A percentile compares a stretch with the other conserved stretches of the same genome.
These are phyloP conservation scores for Euryodendron excelsum DNA, from an alignment of 148 eudicot species.

Conservation along the genomic window DNA sequence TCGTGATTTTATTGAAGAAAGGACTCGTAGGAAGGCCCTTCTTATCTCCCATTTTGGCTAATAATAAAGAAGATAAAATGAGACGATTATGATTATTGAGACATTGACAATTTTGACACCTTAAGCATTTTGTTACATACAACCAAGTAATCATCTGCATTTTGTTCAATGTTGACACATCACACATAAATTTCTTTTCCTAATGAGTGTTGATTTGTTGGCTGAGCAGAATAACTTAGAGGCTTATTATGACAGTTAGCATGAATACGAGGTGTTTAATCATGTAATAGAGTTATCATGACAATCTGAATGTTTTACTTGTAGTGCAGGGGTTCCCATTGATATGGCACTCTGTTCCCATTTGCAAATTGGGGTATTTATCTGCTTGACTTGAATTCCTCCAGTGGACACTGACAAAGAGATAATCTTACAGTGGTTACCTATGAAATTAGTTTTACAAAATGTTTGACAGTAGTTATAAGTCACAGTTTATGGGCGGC, in stretches of 20 bases:
- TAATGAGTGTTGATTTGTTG: neutral
- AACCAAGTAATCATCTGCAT: neutral
- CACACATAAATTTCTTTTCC: neutral
- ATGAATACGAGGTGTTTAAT: neutral
- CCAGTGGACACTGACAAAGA: neutral
- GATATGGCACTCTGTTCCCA: neutral
- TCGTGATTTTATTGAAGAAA: too few species aligned
- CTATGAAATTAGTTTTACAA: neutral
- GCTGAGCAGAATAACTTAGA: neutral
- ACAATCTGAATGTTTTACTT: neutral
- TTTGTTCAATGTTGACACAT: neutral
- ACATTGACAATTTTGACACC: too few species aligned
- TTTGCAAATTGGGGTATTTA: neutral
- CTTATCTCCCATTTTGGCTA: too few species aligned
- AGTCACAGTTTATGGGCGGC: slow-evolving; percentile 34
- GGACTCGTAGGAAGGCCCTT: too few species aligned
- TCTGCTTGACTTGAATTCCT: neutral
- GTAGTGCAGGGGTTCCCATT: slow-evolving; percentile 4
- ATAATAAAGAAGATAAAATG: too few species aligned
- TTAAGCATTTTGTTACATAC: neutral
- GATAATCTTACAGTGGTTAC: neutral
- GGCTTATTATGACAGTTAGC: neutral
- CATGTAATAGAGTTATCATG: neutral
- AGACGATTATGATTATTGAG: too few species aligned
- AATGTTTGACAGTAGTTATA: slow-evolving; percentile 31